Evolutionary conservation across 768 basidiomycete genomes (phyloP).

Genomic region (Collybia sordida): DNA sequence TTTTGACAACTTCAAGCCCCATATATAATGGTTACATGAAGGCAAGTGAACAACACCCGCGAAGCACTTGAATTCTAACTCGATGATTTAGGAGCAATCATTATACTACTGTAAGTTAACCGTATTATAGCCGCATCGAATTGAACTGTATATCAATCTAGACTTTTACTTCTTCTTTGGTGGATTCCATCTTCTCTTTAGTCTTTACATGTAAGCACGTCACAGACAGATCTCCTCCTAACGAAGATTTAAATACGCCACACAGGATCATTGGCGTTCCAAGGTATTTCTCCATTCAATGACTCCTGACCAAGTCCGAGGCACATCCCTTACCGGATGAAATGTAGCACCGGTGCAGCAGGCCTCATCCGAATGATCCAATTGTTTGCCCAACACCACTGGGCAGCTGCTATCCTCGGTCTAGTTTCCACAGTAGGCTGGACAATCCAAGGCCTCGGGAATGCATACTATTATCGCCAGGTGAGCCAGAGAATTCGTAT

Average conservation of each 20-base stretch:
- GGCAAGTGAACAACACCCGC: slow-evolving; percentile 41
- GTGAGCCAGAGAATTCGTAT: slow-evolving; percentile 36
- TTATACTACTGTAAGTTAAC: slow-evolving; percentile 81
- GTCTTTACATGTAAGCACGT: slow-evolving; percentile 78
- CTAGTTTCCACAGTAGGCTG: slow-evolving; percentile 84
- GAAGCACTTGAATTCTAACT: slow-evolving; percentile 15
- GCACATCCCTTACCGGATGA: slow-evolving; percentile 23
- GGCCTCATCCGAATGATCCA: slow-evolving; percentile 92
- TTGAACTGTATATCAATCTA: slow-evolving; percentile 37
- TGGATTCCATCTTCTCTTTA: slow-evolving; percentile 93
- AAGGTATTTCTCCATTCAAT: slow-evolving; percentile 41
- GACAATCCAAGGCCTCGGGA: slow-evolving; percentile 82
- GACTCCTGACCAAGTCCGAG: slow-evolving; percentile 28
- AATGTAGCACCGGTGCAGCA: slow-evolving; percentile 82
- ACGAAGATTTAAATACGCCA: slow-evolving; percentile 24
- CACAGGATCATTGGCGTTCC: slow-evolving; percentile 92
- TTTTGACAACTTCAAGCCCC: slow-evolving; percentile 50
- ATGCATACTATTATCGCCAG: slow-evolving; percentile 77
- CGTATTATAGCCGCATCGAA: slow-evolving; percentile 22
- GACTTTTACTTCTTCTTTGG: slow-evolving; percentile 97
- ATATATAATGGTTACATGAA: slow-evolving; percentile 99
- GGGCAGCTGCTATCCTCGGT: slow-evolving; percentile 82
- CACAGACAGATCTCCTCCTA: slow-evolving; percentile 17
- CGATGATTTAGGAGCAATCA: slow-evolving; percentile 72
- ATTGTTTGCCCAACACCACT: slow-evolving; percentile 67